Evolutionary conservation across 2,329 filamentous ascomycete genomes (phyloP).

Genomic region (Claviceps paspali): DNA sequence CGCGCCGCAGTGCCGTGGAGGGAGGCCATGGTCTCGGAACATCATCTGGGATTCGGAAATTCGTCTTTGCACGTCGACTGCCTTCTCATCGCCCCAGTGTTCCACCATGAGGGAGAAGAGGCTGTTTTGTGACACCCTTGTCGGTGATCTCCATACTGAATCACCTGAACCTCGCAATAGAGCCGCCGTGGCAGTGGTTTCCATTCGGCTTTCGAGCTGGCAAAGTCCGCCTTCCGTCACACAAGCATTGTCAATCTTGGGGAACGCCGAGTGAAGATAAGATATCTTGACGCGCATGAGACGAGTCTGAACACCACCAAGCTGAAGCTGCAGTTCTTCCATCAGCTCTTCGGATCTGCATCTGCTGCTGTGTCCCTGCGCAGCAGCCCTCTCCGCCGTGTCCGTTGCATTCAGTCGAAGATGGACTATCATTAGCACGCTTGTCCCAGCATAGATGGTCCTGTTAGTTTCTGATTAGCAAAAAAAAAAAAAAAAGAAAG

Average conservation of each 20-base stretch:
- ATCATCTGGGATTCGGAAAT: conserved; percentile 6
- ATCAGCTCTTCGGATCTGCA: conserved; percentile 40
- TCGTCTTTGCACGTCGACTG: conserved; percentile 12
- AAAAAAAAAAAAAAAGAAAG: background rate
- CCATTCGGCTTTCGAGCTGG: conserved; percentile 30
- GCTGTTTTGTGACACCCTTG: conserved; percentile 19
- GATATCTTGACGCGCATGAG: conserved; percentile 37
- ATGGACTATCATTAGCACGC: conserved; percentile 32
- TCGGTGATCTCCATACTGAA: conserved; percentile 37
- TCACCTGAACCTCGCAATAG: conserved; percentile 31
- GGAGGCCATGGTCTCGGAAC: background rate
- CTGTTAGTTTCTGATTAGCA: conserved; percentile 13
- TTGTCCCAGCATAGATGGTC: conserved; percentile 27
- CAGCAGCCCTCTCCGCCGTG: conserved; percentile 2
- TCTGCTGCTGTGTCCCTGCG: conserved; percentile 15
- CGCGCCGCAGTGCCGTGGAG: background rate
- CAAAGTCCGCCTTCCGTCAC: conserved; percentile 17
- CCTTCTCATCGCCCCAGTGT: conserved; percentile 32
- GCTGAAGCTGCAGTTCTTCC: conserved; percentile 40
- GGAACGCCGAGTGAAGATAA: conserved; percentile 43
- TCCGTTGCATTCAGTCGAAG: conserved; percentile 18
- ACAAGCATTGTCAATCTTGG: conserved; percentile 14
- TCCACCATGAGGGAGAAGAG: conserved; percentile 30
- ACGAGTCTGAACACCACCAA: conserved; percentile 31
- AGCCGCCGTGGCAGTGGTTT: conserved; percentile 35